phyloP scores from a whole-genome alignment of 192 early-diverging fungal genomes.

The Coemansia sp. region DNA sequence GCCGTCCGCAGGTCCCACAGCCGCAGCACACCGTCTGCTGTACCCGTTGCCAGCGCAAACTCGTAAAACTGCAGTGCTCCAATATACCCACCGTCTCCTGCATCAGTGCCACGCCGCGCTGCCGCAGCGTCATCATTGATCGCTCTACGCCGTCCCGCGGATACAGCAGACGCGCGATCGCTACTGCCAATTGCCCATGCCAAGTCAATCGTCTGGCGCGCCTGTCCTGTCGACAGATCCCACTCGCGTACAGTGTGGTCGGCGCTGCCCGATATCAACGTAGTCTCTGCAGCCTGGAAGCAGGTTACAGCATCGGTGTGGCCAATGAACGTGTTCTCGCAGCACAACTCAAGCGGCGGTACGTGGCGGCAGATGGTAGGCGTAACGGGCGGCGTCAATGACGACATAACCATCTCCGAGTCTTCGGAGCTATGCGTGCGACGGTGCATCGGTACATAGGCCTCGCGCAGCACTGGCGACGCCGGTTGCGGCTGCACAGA shows the following conservation, averaged over 20 bases:
- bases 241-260: conserved; percentile 76
- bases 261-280: conserved; percentile 62
- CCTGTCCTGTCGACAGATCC: conserved; percentile 65
- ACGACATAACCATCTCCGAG: conserved; percentile 44
- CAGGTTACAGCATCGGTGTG: conserved; percentile 40
- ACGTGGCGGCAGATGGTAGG: conserved; percentile 22
- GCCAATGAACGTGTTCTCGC: conserved; percentile 30
- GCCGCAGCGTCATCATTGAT: neutral
- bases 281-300: conserved; percentile 32
- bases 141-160: too few species aligned
- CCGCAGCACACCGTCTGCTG: conserved; percentile 65
- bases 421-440: neutral
- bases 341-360: conserved; percentile 30
- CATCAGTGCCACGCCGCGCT: conserved; percentile 22
- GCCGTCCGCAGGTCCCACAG: conserved; percentile 80
- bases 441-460: neutral
- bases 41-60: conserved; percentile 70
- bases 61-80: conserved; percentile 72
- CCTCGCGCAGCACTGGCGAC: conserved; percentile 45
- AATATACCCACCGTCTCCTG: conserved; percentile 55
- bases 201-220: conserved; percentile 65
- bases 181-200: conserved; percentile 69
- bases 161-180: neutral
- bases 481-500: conserved; percentile 55
- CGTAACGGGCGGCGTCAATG: conserved; percentile 53